Percentiles rank a stretch among this genome's conserved stretches.
phyloP scores from a whole-genome alignment of 306 rosid genomes.

The Canavalia gladiata region DNA sequence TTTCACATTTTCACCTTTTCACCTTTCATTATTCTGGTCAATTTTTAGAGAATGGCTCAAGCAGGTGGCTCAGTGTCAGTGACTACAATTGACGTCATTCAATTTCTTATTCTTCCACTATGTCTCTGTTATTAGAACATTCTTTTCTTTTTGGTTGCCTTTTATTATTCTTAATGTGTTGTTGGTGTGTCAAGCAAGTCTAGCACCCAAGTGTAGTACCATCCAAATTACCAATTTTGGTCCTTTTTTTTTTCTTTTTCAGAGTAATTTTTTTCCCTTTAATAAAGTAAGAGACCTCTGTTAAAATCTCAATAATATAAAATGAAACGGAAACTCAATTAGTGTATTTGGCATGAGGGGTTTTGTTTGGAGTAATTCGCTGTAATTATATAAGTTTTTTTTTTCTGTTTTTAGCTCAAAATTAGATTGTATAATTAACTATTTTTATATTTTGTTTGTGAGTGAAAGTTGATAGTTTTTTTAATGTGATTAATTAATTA shows the following conservation, averaged over 20 bases:
- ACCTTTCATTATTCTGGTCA: background rate
- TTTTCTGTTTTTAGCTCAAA: no score
- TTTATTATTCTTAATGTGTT: background rate
- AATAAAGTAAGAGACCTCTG: background rate
- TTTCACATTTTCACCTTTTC: background rate
- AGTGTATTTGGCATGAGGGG: no score
- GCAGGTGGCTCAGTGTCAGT: slow-evolving; percentile 22
- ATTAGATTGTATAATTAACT: no score
- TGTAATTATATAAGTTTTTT: no score
- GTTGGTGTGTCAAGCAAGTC: background rate
- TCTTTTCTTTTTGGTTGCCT: slow-evolving; percentile 21
- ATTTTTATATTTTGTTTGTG: no score
- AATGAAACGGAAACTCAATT: background rate
- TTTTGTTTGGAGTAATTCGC: no score
- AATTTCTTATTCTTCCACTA: background rate
- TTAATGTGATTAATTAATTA: no score
- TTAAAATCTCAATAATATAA: background rate
- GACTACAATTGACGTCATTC: slow-evolving; percentile 10
- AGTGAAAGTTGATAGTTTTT: no score
- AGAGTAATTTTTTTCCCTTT: background rate
- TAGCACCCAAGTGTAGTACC: background rate
- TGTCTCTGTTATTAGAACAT: slow-evolving; percentile 13
- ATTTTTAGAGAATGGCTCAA: slow-evolving; percentile 19
- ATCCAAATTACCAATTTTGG: background rate
- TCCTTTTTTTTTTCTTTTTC: background rate